Percentiles rank a stretch among this genome's conserved stretches.
phyloP scores from a whole-genome alignment of 208 protist species.

The Trichomonas tenax region DNA sequence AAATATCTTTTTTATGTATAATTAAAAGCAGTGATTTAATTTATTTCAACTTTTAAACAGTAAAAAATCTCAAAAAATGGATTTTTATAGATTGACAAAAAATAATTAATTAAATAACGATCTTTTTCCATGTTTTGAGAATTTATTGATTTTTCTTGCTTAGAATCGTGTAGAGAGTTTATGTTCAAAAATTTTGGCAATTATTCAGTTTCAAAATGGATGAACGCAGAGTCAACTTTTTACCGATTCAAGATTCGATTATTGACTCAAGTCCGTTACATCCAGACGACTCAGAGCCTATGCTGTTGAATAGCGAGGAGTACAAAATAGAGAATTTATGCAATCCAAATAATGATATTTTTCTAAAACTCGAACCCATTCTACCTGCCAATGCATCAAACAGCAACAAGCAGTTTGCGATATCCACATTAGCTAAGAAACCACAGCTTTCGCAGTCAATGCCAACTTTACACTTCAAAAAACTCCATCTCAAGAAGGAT shows the following conservation, averaged over 20 bases:
- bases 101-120: no score
- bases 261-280: neutral
- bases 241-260: neutral
- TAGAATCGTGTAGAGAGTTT: no score
- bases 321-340: neutral
- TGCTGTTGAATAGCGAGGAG: neutral
- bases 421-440: neutral
- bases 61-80: no score
- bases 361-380: neutral
- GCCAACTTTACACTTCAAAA: neutral
- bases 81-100: no score
- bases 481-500: neutral
- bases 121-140: no score
- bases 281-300: neutral
- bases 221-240: neutral
- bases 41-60: no score
- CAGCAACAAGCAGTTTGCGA: neutral
- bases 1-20: no score
- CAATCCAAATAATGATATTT: neutral
- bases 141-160: no score
- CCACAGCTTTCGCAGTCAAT: neutral
- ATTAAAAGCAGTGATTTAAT: no score
- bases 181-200: no score
- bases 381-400: neutral
- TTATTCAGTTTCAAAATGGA: no score